Evolutionary conservation across 495 filamentous ascomycete species (phyloP).

Genomic region (Aspergillus wentii): DNA sequence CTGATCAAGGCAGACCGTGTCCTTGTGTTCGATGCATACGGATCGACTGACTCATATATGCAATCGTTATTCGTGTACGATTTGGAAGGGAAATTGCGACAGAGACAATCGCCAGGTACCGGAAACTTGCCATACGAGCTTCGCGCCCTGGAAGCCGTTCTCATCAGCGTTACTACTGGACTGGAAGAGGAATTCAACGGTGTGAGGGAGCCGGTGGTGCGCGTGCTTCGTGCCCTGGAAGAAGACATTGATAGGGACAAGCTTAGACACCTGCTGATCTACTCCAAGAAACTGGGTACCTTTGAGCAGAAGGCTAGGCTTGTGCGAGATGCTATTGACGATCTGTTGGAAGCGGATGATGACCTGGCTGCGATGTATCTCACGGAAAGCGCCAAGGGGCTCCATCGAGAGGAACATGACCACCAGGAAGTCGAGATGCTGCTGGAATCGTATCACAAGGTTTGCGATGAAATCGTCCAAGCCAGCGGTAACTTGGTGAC

Average conservation of each 20-base stretch:
- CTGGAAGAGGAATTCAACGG: constrained; percentile 91
- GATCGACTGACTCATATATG: constrained; percentile 88
- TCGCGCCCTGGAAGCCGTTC: constrained; percentile 51
- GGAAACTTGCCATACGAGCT: constrained; percentile 61
- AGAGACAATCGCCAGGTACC: constrained; percentile 42
- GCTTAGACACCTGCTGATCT: constrained; percentile 79
- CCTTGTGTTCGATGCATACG: constrained; percentile 91
- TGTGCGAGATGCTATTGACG: constrained; percentile 91
- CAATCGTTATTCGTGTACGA: constrained; percentile 98
- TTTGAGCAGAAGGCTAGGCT: constrained; percentile 96
- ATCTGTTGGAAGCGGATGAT: constrained; percentile 95
- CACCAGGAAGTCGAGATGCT: constrained; percentile 97
- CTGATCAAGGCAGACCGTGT: constrained; percentile 93
- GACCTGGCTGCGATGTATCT: constrained; percentile 95
- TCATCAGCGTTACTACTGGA: constrained; percentile 69
- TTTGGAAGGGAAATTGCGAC: constrained; percentile 59
- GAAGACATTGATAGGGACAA: constrained; percentile 97
- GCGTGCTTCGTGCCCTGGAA: constrained; percentile 82
- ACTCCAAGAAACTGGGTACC: constrained; percentile 91
- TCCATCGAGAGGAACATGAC: constrained; percentile 73
- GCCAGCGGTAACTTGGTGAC: constrained; percentile 86
- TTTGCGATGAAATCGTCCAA: constrained; percentile 97
- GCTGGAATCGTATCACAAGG: constrained; percentile 94
- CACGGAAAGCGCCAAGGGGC: constrained; percentile 74
- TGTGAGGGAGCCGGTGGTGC: constrained; percentile 84